phyloP scores from a whole-genome alignment of 2,329 filamentous ascomycete species.

The Neofusicoccum laricinum region DNA sequence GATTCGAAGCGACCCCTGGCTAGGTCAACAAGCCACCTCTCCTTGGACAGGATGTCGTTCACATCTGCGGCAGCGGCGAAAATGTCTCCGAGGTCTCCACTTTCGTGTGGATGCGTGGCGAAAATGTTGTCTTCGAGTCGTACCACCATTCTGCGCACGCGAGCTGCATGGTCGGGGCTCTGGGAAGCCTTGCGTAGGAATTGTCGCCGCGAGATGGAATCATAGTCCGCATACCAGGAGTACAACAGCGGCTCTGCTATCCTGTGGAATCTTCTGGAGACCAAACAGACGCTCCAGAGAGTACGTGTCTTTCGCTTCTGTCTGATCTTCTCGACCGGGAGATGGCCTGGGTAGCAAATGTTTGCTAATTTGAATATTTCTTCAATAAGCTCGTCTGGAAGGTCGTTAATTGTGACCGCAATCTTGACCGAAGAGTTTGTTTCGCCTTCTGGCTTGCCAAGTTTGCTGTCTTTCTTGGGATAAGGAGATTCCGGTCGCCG shows the following conservation, averaged over 20 bases:
- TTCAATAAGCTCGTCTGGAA: neutral
- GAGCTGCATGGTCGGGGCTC: neutral
- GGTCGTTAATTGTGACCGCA: neutral
- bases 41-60: slow-evolving; percentile 2
- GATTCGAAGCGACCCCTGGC: neutral
- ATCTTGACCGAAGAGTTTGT: too few species aligned
- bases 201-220: neutral
- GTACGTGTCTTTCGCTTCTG: neutral
- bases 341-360: neutral
- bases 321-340: neutral
- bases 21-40: neutral
- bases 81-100: neutral
- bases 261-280: neutral
- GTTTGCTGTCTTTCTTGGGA: neutral
- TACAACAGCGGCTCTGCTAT: neutral
- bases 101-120: neutral
- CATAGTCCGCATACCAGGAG: neutral
- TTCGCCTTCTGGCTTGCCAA: neutral
- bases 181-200: neutral
- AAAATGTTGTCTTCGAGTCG: neutral
- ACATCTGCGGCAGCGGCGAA: neutral
- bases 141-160: neutral
- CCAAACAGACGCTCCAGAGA: neutral
- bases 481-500: neutral
- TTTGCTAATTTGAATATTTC: neutral